Evolutionary conservation across 2,329 filamentous ascomycete genomes (phyloP).

Genomic region (Colletotrichum orchidophilum): DNA sequence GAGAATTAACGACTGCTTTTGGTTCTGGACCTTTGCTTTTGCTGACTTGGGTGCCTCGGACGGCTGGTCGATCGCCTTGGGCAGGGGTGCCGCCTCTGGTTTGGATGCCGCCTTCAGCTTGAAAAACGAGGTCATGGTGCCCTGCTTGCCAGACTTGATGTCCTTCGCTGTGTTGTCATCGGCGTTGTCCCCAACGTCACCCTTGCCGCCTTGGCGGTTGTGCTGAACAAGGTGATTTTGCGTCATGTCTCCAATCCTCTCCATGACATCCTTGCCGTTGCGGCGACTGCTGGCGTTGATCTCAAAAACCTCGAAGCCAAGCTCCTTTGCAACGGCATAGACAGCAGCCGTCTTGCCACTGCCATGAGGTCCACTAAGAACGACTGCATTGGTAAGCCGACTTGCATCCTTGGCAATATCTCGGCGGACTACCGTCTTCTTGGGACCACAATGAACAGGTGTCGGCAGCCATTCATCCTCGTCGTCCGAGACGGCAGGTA

Average conservation of each 20-base stretch:
- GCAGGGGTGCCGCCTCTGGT: conserved; percentile 35
- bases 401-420: conserved; percentile 53
- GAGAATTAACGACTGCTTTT: conserved; percentile 94
- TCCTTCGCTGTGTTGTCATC: conserved; percentile 64
- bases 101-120: conserved; percentile 58
- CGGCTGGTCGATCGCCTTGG: conserved; percentile 35
- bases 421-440: conserved; percentile 64
- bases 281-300: conserved; percentile 86
- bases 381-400: conserved; percentile 77
- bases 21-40: conserved; percentile 53
- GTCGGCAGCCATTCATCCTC: conserved; percentile 43
- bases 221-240: conserved; percentile 86
- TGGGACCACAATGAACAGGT: conserved; percentile 53
- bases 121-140: conserved; percentile 85
- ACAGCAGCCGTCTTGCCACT: conserved; percentile 94
- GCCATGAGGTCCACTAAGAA: conserved; percentile 89
- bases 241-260: conserved; percentile 96
- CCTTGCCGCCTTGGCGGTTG: conserved; percentile 47
- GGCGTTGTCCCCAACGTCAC: conserved; percentile 43
- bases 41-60: not conserved
- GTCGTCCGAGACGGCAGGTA: conserved; percentile 75
- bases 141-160: conserved; percentile 75
- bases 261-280: conserved; percentile 88
- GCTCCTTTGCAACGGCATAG: conserved; percentile 89
- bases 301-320: conserved; percentile 94